These are phyloP conservation scores for Melanogaster broomeanus DNA, from an alignment of 768 basidiomycete genomes.

Conservation along the genomic window DNA sequence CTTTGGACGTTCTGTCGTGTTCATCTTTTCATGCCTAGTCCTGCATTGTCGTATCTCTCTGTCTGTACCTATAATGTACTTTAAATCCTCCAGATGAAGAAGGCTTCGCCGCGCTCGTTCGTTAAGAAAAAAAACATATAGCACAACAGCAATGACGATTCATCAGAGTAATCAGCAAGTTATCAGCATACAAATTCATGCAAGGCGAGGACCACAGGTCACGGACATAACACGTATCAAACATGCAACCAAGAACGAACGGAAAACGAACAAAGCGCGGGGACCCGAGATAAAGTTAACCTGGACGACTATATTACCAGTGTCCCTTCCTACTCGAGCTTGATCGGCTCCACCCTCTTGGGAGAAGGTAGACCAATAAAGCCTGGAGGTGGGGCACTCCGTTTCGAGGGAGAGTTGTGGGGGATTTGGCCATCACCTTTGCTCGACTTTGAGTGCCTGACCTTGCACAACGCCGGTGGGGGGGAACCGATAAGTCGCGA, in stretches of 20 bases:
- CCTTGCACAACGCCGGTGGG: slow-evolving; percentile 60
- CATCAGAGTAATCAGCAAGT: slow-evolving; percentile 14
- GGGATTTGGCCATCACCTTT: slow-evolving; percentile 16
- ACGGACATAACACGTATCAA: slow-evolving; percentile 8
- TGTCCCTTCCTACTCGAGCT: slow-evolving; percentile 33
- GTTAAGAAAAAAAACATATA: slow-evolving; percentile 6
- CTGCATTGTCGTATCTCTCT: slow-evolving; percentile 1
- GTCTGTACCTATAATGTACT: slow-evolving; percentile 20
- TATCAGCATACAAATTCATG: slow-evolving; percentile 11
- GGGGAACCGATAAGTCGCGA: slow-evolving; percentile 80
- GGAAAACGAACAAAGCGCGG: not conserved
- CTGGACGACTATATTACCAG: not conserved
- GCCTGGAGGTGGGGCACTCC: slow-evolving; percentile 13
- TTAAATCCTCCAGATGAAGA: not conserved
- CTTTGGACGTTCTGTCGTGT: slow-evolving; percentile 7
- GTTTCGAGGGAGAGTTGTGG: slow-evolving; percentile 27
- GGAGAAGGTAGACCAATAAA: slow-evolving; percentile 39
- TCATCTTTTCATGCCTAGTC: slow-evolving; percentile 7
- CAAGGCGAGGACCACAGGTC: slow-evolving; percentile 3
- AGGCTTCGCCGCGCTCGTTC: slow-evolving; percentile 11
- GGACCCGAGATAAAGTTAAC: not conserved
- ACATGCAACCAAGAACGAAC: slow-evolving; percentile 4
- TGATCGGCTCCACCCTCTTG: slow-evolving; percentile 45
- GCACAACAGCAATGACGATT: slow-evolving; percentile 19
- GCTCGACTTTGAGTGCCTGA: slow-evolving; percentile 14